Evolutionary conservation across 2,329 filamentous ascomycete species (phyloP), one percentile per base, ranked within the genome.

Genomic region (Verticillium klebahnii): DNA sequence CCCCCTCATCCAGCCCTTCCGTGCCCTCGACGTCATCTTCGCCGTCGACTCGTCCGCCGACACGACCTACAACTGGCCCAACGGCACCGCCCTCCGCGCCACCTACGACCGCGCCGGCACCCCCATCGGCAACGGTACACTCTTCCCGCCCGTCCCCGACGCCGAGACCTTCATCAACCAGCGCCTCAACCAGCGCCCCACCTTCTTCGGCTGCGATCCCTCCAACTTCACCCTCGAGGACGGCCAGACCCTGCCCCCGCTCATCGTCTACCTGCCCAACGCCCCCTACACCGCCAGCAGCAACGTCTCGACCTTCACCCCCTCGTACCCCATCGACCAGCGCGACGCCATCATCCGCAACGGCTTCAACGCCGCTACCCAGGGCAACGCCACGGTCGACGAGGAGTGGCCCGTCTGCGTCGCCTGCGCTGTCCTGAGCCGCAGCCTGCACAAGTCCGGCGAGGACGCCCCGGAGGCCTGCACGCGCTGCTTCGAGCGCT

Each of bases 191-290:
- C 76, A 78, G 62, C 78, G 79, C 40, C 85, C 87, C 0, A 80
- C 81, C 58, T 89, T 89, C 71, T 89, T 89, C 71, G 86, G 86
- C 67, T 89, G 87, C 75, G 75, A 82, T 66, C 63, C 68, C 63
- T 8, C 82, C 0, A 80, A 81, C 67, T 82, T 86, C 36, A 80
- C 81, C 68, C 81, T 86, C 25, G 74, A 74, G 9, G 67, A 73
- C 32, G 25, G 23, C 45, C 62, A 64, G 61, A 78, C 75, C 2
- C 82, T 84, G 63, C 76, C 84, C 0, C 92, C 93, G 0, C 76
- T 97, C 1, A 79, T 97, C 65, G 91, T 97, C 66, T 99, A 99
- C 78, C 74, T 98, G 56, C 92, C 95, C 63, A 95, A 94, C 72
- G 82, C 88, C 25, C 93, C 93, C 1, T 97, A 96, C 77, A 84